Conservation (phyloP, 2,329 filamentous ascomycete species). For the Venturia carpophila region DNA sequence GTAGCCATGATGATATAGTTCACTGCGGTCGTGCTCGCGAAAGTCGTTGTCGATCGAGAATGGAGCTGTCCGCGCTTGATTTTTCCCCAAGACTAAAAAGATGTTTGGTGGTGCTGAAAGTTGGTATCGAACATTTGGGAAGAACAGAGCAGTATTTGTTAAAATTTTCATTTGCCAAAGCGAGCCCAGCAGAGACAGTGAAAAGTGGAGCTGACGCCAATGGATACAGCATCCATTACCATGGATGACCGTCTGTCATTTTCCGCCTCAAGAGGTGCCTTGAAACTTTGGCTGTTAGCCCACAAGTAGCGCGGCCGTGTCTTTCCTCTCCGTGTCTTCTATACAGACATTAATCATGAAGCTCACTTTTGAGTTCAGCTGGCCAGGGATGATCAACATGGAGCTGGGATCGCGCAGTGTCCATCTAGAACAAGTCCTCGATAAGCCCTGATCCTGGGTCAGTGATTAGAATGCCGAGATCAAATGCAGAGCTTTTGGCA, state of each 20-base stretch:
- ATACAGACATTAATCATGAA: no score
- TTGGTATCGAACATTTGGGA: background rate
- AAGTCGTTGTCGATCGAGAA: no score
- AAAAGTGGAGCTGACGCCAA: background rate
- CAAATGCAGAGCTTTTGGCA: background rate
- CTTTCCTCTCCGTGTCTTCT: no score
- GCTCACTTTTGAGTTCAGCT: no score
- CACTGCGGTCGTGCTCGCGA: background rate
- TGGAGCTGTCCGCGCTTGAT: no score
- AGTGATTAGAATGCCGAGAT: background rate
- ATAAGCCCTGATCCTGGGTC: no score
- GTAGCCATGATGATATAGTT: background rate
- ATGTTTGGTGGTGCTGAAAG: background rate
- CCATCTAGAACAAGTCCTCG: no score
- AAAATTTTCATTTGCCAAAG: background rate
- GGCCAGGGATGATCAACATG: no score
- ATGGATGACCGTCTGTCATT: background rate
- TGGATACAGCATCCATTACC: background rate
- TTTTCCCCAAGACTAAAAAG: background rate
- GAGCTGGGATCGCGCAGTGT: no score
- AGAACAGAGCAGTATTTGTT: background rate
- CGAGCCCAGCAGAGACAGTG: background rate
- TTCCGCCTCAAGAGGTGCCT: background rate
- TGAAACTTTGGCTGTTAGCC: no score
- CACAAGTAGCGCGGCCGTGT: no score